Conservation (phyloP, 169 alveolate species). For the Fabrea salina region DNA sequence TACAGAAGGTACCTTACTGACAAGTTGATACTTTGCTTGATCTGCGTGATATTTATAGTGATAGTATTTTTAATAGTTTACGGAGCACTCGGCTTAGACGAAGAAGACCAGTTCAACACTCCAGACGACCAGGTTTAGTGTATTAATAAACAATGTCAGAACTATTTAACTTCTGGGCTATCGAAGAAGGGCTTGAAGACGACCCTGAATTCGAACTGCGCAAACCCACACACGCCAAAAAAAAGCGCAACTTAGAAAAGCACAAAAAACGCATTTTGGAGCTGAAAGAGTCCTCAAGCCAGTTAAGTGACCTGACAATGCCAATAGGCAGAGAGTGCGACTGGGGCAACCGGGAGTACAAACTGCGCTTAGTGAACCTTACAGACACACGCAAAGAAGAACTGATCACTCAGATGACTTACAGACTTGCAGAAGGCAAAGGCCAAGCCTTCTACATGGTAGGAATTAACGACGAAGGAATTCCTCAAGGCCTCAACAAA, state of each 20-base stretch:
- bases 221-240: conserved; percentile 4
- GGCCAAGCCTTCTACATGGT: conserved; percentile 78
- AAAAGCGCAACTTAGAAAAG: not conserved
- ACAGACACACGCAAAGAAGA: conserved; percentile 45
- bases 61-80: not conserved
- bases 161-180: not conserved
- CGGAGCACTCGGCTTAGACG: conserved; percentile 33
- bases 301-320: not conserved
- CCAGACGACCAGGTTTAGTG: too few species aligned
- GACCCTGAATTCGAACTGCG: conserved; percentile 25
- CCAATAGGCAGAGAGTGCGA: conserved; percentile 32
- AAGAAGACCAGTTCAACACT: too few species aligned
- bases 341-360: conserved; percentile 31
- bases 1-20: conserved; percentile 30
- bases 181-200: not conserved
- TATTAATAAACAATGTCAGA: too few species aligned
- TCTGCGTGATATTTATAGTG: not conserved
- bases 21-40: not conserved
- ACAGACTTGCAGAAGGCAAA: conserved; percentile 78
- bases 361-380: conserved; percentile 4
- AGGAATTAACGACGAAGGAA: conserved; percentile 84
- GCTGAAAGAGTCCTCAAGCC: not conserved
- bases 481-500: conserved; percentile 66
- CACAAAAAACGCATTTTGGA: not conserved
- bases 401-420: conserved; percentile 76